These are phyloP conservation scores for Solanum bukasovii DNA, from an alignment of 257 asterid species.

Conservation along the genomic window DNA sequence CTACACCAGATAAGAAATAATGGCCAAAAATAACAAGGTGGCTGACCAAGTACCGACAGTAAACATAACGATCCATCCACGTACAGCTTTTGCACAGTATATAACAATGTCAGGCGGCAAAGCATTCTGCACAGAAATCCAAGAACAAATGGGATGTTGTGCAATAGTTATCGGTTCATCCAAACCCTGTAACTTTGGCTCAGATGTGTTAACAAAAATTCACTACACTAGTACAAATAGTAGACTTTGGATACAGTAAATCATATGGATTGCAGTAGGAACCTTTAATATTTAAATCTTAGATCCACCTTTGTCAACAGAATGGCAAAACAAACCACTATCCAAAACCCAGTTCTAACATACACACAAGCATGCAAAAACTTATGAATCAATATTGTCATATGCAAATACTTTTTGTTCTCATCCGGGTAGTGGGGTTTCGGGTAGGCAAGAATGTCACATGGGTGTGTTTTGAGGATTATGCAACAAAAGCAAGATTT, in stretches of 20 bases:
- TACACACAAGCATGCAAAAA: neutral
- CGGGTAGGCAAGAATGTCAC: neutral
- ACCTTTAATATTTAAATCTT: neutral
- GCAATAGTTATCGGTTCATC: neutral
- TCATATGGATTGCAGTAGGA: neutral
- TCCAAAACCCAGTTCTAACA: neutral
- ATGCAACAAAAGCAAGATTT: neutral
- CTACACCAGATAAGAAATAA: neutral
- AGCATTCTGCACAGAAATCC: neutral
- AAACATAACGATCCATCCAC: neutral
- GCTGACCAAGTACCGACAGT: neutral
- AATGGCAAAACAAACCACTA: neutral
- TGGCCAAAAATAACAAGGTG: neutral
- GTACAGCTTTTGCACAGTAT: neutral
- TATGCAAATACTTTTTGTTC: neutral
- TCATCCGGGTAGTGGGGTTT: neutral
- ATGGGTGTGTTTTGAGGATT: neutral
- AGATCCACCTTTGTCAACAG: neutral
- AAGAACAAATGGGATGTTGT: neutral
- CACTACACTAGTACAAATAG: neutral
- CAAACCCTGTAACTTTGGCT: neutral
- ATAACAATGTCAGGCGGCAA: neutral
- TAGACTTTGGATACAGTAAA: neutral
- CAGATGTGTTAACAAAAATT: neutral
- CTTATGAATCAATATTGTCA: neutral